A percentile compares a stretch with the other conserved stretches of the same genome.
Conservation (phyloP, 192 early-diverging fungal genomes). For the Coemansia aciculifera region DNA sequence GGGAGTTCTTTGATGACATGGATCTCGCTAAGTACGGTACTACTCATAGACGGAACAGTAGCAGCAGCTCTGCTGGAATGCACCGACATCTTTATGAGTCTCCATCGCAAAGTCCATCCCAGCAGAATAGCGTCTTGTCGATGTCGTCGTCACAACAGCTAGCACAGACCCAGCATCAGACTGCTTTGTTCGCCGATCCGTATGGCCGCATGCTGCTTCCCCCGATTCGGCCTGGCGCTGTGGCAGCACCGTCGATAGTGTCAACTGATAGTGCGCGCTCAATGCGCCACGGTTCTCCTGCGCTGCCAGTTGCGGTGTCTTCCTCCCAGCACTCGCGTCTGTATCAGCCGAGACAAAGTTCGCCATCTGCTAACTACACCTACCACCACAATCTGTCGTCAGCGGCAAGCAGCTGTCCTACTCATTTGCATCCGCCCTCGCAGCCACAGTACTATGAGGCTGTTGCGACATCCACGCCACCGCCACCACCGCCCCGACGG, state of each 20-base stretch:
- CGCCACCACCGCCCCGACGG: neutral
- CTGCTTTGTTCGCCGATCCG: constrained; percentile 32
- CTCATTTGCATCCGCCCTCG: neutral
- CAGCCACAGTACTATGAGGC: neutral
- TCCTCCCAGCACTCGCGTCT: neutral
- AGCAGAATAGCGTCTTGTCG: neutral
- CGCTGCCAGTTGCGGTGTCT: neutral
- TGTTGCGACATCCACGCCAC: neutral
- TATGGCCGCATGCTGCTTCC: constrained; percentile 44
- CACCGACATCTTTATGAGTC: neutral
- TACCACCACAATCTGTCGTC: neutral
- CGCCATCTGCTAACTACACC: neutral
- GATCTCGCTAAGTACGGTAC: constrained; percentile 39
- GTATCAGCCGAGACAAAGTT: neutral
- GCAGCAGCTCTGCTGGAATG: constrained; percentile 1
- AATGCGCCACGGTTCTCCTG: neutral
- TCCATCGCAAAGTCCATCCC: constrained; percentile 4
- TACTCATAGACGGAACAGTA: constrained; percentile 16
- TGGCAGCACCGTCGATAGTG: neutral
- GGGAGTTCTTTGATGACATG: constrained; percentile 56
- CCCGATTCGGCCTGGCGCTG: constrained; percentile 31
- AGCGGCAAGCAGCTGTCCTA: neutral
- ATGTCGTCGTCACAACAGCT: neutral
- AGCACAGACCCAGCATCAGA: neutral
- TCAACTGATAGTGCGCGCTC: constrained; percentile 1